Evolutionary conservation across 192 early-diverging fungal genomes (phyloP).

Genomic region (Coemansia sp.): DNA sequence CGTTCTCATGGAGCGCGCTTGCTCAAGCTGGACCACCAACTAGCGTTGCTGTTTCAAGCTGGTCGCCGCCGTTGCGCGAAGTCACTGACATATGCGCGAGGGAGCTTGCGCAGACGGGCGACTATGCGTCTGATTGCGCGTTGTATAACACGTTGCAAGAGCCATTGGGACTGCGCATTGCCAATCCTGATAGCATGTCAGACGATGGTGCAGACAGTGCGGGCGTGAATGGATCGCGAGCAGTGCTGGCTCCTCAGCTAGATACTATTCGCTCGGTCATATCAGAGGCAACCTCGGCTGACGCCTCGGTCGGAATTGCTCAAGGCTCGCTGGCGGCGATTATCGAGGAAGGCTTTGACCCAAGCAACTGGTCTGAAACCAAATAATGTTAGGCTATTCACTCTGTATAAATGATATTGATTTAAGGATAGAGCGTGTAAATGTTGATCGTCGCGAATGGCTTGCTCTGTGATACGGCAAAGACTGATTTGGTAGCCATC

Average conservation of each 20-base stretch:
- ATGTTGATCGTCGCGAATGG: constrained; percentile 25
- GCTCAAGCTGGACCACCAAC: neutral
- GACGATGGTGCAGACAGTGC: neutral
- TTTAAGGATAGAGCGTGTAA: neutral
- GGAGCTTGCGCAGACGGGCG: neutral
- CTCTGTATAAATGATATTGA: neutral
- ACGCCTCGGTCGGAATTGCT: constrained; percentile 20
- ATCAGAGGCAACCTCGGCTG: constrained; percentile 15
- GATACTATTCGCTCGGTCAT: neutral
- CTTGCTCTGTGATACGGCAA: constrained; percentile 23
- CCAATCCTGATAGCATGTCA: constrained; percentile 1
- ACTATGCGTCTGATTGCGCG: constrained; percentile 9
- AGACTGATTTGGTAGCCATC: constrained; percentile 36
- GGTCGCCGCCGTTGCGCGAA: neutral
- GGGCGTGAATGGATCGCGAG: neutral
- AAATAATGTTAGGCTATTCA: neutral
- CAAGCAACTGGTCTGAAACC: neutral
- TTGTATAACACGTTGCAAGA: constrained; percentile 21
- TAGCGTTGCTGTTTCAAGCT: neutral
- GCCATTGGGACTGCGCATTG: constrained; percentile 17
- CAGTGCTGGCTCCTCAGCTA: too few relatives aligned
- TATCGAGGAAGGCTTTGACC: constrained; percentile 24
- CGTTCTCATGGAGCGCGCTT: constrained; percentile 8
- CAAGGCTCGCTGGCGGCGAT: constrained; percentile 10
- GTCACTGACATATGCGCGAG: neutral